Conservation (phyloP, 2,329 filamentous ascomycete species). For the Hypocrella siamensis region DNA sequence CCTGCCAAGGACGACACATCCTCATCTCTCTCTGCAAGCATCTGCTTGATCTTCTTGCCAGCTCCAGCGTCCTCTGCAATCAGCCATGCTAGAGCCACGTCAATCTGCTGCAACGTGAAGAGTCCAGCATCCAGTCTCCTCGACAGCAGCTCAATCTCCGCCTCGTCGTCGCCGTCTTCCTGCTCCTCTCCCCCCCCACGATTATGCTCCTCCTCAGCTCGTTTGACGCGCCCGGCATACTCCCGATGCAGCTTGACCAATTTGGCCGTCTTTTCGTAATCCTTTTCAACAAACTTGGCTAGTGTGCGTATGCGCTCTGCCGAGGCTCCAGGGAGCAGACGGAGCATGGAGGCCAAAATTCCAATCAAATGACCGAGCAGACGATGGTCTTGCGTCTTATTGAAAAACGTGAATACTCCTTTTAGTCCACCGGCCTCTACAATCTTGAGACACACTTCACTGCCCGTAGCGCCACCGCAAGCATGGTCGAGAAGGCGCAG, state of each 20-base stretch:
- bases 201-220: constrained; percentile 31
- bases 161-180: constrained; percentile 28
- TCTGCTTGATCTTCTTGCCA: constrained; percentile 41
- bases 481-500: constrained; percentile 78
- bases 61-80: constrained; percentile 76
- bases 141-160: constrained; percentile 58
- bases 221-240: constrained; percentile 49
- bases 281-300: constrained; percentile 90
- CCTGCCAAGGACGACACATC: constrained; percentile 43
- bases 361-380: constrained; percentile 68
- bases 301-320: constrained; percentile 66
- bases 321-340: constrained; percentile 62
- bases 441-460: constrained; percentile 54
- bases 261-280: constrained; percentile 71
- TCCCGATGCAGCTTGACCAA: constrained; percentile 57
- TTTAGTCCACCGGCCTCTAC: constrained; percentile 78
- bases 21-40: constrained; percentile 55
- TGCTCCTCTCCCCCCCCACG: constrained; percentile 5
- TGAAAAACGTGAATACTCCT: constrained; percentile 72
- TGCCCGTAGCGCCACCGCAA: constrained; percentile 30
- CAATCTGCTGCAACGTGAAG: constrained; percentile 68
- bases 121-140: constrained; percentile 69
- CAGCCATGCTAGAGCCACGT: constrained; percentile 79
- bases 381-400: constrained; percentile 59
- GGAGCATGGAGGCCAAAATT: constrained; percentile 70